A percentile compares a stretch with the other conserved stretches of the same genome.
phyloP scores from a whole-genome alignment of 2,329 filamentous ascomycete genomes.

The Neopestalotiopsis clavispora region DNA sequence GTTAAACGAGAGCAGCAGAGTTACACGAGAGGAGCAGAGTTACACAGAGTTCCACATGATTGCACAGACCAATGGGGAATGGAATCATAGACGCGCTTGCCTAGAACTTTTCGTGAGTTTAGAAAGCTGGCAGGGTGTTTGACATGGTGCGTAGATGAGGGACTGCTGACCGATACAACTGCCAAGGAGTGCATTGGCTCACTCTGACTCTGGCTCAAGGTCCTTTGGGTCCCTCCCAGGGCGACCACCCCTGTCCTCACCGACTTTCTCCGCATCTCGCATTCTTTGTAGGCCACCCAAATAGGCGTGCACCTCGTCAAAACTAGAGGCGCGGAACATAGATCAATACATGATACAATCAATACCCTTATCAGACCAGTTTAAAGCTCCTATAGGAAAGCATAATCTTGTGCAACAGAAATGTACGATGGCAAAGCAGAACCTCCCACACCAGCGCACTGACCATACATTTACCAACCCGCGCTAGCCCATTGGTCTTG shows the following conservation, averaged over 20 bases:
- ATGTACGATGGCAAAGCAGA: no score
- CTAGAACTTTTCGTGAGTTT: background rate
- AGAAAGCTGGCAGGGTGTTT: background rate
- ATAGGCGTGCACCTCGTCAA: no score
- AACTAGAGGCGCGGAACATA: no score
- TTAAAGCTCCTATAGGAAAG: no score
- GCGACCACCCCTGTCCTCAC: conserved; percentile 1
- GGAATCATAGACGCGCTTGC: conserved; percentile 1
- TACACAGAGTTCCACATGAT: background rate
- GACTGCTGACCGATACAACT: conserved; percentile 2
- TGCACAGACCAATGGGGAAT: background rate
- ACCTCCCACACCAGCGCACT: no score
- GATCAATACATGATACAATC: no score
- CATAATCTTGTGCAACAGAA: no score
- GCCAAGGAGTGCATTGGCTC: background rate
- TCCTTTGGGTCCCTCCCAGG: background rate
- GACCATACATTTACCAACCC: no score
- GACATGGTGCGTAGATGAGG: background rate
- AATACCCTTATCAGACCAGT: no score
- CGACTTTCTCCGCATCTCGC: conserved; percentile 8
- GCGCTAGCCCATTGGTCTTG: no score
- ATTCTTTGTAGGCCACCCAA: background rate
- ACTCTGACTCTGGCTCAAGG: no score
- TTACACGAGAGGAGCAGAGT: background rate
- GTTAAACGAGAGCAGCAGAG: background rate